phyloP scores from a whole-genome alignment of 2,329 filamentous ascomycete species.

The Aspergillus quadricinctus region DNA sequence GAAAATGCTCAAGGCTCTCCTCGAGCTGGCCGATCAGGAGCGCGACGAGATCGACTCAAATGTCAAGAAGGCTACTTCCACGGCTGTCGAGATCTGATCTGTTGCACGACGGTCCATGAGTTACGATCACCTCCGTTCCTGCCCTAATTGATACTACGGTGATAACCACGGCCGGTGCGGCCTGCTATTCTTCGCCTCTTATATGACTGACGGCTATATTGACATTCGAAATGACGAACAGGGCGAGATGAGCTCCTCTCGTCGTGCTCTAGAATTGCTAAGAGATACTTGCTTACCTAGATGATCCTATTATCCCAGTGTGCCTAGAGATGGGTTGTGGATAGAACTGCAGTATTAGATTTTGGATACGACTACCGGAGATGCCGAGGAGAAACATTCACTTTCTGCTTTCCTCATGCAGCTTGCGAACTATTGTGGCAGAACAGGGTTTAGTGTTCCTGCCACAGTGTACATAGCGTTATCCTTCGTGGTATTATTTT shows the following conservation, averaged over 20 bases:
- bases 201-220: not conserved
- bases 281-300: not conserved
- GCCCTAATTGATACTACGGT: not conserved
- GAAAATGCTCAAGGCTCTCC: conserved; percentile 64
- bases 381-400: not conserved
- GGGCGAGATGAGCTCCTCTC: not conserved
- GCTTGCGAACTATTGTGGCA: not conserved
- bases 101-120: not conserved
- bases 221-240: not conserved
- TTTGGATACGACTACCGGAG: not conserved
- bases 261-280: not conserved
- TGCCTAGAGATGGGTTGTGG: not conserved
- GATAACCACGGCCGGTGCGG: not conserved
- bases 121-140: not conserved
- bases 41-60: conserved; percentile 15
- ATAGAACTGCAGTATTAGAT: not conserved
- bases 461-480: not conserved
- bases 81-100: conserved; percentile 33
- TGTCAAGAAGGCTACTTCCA: conserved; percentile 23
- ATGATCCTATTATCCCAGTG: too few species aligned
- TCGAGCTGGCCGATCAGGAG: conserved; percentile 37
- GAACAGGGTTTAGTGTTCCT: not conserved
- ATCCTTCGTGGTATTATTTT: not conserved
- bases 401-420: not conserved
- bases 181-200: not conserved